A percentile compares a stretch with the other conserved stretches of the same genome.
Conservation (phyloP, 208 protist species). For the Trypanosoma scelopori region DNA sequence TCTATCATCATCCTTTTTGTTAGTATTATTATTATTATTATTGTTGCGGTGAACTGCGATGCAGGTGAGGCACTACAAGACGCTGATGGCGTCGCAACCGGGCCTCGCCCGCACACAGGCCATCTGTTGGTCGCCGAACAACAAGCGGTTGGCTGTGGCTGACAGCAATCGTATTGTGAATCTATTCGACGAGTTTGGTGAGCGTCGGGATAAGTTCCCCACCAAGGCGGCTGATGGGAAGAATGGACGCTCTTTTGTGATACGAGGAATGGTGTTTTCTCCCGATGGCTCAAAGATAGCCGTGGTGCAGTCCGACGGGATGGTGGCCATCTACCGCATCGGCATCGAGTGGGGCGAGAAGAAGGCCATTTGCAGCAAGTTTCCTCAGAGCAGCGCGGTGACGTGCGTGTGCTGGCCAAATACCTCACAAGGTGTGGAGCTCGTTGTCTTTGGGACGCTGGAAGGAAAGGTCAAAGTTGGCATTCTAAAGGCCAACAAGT, state of each 20-base stretch:
- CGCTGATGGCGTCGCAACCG: slow-evolving; percentile 70
- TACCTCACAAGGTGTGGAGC: slow-evolving; percentile 86
- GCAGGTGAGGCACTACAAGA: slow-evolving; percentile 94
- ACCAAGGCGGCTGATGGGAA: slow-evolving; percentile 92
- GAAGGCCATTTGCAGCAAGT: slow-evolving; percentile 98
- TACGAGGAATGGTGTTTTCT: slow-evolving; percentile 94
- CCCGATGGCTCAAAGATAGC: slow-evolving; percentile 95
- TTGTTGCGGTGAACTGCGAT: slow-evolving; percentile 40
- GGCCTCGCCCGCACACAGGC: slow-evolving; percentile 88
- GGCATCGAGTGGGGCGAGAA: slow-evolving; percentile 97
- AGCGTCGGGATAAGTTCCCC: slow-evolving; percentile 95
- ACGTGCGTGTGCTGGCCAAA: slow-evolving; percentile 94
- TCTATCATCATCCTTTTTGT: too few relatives aligned
- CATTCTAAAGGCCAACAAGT: slow-evolving; percentile 93
- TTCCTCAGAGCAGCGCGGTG: slow-evolving; percentile 84
- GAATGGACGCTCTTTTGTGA: slow-evolving; percentile 79
- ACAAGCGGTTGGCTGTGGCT: slow-evolving; percentile 91
- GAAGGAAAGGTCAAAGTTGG: slow-evolving; percentile 96
- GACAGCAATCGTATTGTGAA: slow-evolving; percentile 88
- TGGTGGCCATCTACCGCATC: slow-evolving; percentile 97
- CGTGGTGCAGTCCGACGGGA: slow-evolving; percentile 96
- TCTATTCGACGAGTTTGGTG: slow-evolving; percentile 95
- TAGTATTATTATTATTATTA: too few relatives aligned
- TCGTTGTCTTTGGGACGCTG: slow-evolving; percentile 93
- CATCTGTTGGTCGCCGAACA: slow-evolving; percentile 94